phyloP scores from a whole-genome alignment of 192 early-diverging fungal species.

The Coemansia sp. region DNA sequence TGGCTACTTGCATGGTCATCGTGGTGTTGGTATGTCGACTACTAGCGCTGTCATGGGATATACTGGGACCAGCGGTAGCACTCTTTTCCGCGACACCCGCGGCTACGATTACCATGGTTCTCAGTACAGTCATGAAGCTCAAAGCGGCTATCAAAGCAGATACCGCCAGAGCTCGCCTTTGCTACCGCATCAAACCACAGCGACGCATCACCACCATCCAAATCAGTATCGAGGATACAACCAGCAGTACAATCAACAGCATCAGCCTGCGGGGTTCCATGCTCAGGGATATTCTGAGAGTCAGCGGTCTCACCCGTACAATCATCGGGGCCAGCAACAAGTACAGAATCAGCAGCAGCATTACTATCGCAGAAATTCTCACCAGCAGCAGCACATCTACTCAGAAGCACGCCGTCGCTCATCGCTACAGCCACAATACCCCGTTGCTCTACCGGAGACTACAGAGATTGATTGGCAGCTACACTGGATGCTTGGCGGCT shows the following conservation, averaged over 20 bases:
- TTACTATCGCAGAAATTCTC: not conserved
- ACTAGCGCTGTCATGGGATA: not conserved
- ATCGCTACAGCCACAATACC: conserved; percentile 8
- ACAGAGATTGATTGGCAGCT: conserved; percentile 48
- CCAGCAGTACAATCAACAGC: not conserved
- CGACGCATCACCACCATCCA: too few species aligned
- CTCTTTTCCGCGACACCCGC: not conserved
- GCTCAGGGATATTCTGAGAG: not conserved
- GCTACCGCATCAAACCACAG: not conserved
- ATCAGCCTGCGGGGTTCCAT: not conserved
- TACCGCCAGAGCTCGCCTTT: not conserved
- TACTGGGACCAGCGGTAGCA: conserved; percentile 6
- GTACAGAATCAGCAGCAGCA: conserved; percentile 4
- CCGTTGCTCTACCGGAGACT: conserved; percentile 23
- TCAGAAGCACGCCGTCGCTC: too few species aligned
- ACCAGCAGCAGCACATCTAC: conserved; percentile 3
- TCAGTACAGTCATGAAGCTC: not conserved
- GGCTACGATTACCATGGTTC: not conserved
- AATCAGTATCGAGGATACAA: conserved; percentile 1
- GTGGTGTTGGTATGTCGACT: not conserved
- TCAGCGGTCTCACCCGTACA: not conserved
- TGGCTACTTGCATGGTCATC: not conserved
- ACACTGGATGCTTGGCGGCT: conserved; percentile 21
- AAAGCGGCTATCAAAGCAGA: conserved; percentile 1
- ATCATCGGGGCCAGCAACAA: conserved; percentile 1